Evolutionary conservation across 1,284 basidiomycete species (phyloP), one percentile per base, ranked within the genome.

Genomic region (Rhodotorula sp.): DNA sequence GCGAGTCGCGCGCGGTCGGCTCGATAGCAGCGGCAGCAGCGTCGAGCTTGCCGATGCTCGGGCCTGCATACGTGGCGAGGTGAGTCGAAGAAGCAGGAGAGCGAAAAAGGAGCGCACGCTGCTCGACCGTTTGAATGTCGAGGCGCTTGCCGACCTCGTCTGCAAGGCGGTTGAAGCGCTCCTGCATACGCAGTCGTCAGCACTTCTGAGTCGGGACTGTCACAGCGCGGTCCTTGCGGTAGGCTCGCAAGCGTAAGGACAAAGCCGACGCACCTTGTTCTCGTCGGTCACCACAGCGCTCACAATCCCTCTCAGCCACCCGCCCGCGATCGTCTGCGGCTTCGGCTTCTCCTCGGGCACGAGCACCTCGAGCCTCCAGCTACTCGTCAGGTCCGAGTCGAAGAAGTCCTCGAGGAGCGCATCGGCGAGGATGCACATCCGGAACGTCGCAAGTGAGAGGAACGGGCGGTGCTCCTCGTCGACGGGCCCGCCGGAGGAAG

Each of bases 381-480:
- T 94, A 0, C 86, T 87, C 0, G 91, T 88, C 70, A 97, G 85
- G 80, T 97, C 95, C 1, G 89, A 87, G 77, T 94, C 92, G 80
- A 97, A 97, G 85, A 97, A 97, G 2, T 90, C 90, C 80, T 97
- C 95, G 21, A 97, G 86, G 32, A 97, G 86, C 80, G 97, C 94
- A 77, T 97, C 95, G 2, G 94, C 94, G 15, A 97, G 85, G 8
- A 97, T 91, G 56, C 97, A 94, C 94, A 97, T 97, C 22, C 95
- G 89, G 87, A 97, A 97, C 22, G 94, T 96, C 62, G 83, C 81
- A 48, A 81, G 75, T 4, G 75, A 74, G 41, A 81, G 71, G 72
- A 78, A 69, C 79, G 82, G 76, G 77, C 80, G 76, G 46, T 70
- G 44, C 22, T 65, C 58, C 55, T 76, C 72, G 62, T 63, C 53